These are phyloP conservation scores for Kalanchoe fedtschenkoi DNA, from an alignment of 164 flowering plant genomes.

Conservation along the genomic window DNA sequence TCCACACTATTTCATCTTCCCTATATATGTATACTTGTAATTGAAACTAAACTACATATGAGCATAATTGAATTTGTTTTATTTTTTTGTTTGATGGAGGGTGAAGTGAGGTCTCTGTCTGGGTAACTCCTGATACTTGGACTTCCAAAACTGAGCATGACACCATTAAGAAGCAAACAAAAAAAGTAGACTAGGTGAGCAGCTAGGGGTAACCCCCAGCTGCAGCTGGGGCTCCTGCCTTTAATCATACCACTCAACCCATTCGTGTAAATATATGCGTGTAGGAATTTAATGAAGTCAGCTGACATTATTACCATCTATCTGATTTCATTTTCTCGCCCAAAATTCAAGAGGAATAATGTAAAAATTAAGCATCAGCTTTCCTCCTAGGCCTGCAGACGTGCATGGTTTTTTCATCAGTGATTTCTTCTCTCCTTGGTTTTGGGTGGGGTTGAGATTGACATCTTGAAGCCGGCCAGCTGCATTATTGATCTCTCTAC, in stretches of 20 bases:
- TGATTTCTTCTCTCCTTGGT: not conserved
- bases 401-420: not conserved
- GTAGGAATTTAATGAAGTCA: not conserved
- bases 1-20: no score
- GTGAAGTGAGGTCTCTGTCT: not conserved
- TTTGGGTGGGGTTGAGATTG: no score
- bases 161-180: constrained; percentile 6
- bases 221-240: not conserved
- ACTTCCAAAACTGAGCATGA: not conserved
- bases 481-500: no score
- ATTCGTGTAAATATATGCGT: constrained; percentile 5
- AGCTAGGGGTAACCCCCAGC: not conserved
- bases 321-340: not conserved
- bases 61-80: not conserved
- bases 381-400: no score
- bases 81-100: not conserved
- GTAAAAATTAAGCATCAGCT: not conserved
- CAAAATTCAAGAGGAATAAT: not conserved
- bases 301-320: not conserved
- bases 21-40: no score
- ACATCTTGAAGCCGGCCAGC: no score
- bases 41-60: no score
- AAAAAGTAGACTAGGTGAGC: constrained; percentile 1
- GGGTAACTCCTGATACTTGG: not conserved
- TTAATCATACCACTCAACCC: not conserved